A percentile compares a stretch with the other conserved stretches of the same genome.
These are phyloP conservation scores for Chaetomiaceae sp. DNA, from an alignment of 2,329 filamentous ascomycete species.

Conservation along the genomic window DNA sequence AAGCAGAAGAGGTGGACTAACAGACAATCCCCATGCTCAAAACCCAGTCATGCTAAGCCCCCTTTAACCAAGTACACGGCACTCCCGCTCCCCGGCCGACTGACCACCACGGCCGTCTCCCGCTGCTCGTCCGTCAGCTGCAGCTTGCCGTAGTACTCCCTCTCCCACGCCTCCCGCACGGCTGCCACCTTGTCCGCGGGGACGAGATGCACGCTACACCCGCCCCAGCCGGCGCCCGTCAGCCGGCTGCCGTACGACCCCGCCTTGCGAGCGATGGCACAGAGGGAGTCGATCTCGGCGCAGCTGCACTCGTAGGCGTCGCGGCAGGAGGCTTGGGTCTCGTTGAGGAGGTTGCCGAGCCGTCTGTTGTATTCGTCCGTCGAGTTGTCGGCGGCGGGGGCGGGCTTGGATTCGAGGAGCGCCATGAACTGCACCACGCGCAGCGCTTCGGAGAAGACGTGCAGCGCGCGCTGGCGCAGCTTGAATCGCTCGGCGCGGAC, in stretches of 20 bases:
- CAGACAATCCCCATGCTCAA: background rate
- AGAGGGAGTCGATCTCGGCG: slow-evolving; percentile 86
- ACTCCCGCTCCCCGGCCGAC: slow-evolving; percentile 75
- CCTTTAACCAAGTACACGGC: slow-evolving; percentile 44
- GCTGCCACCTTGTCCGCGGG: slow-evolving; percentile 74
- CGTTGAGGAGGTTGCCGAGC: slow-evolving; percentile 81
- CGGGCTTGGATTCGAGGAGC: slow-evolving; percentile 55
- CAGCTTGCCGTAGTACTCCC: slow-evolving; percentile 75
- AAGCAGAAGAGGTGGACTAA: background rate
- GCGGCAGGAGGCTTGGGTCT: slow-evolving; percentile 82
- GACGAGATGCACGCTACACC: slow-evolving; percentile 90
- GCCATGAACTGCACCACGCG: slow-evolving; percentile 80
- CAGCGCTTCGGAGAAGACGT: slow-evolving; percentile 86
- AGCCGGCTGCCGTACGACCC: slow-evolving; percentile 81
- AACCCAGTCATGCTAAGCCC: background rate
- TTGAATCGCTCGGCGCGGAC: slow-evolving; percentile 84
- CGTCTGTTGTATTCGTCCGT: slow-evolving; percentile 60
- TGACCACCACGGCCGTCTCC: slow-evolving; percentile 78
- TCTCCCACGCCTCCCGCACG: slow-evolving; percentile 72
- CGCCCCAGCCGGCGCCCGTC: slow-evolving; percentile 95
- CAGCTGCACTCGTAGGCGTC: slow-evolving; percentile 89
- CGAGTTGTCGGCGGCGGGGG: slow-evolving; percentile 29
- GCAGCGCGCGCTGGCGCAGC: slow-evolving; percentile 79
- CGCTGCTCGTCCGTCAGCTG: slow-evolving; percentile 65
- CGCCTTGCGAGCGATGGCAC: slow-evolving; percentile 68